Base-by-base conservation (phyloP, 2,329 filamentous ascomycete species). In the Colletotrichum sp. region DNA sequence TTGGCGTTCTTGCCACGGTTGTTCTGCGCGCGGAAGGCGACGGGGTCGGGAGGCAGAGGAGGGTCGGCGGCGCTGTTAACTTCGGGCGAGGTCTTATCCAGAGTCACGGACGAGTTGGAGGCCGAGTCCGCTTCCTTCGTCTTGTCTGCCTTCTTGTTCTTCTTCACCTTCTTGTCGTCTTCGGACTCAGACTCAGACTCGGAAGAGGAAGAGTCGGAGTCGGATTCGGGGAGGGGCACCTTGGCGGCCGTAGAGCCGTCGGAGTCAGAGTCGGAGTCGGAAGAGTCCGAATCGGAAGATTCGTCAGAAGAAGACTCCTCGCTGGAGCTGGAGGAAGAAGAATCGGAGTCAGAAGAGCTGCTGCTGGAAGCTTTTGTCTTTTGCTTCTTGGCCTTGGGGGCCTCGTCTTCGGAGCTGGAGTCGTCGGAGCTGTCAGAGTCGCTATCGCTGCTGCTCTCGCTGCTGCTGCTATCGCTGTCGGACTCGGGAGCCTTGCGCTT, bases 11-110 rank as follows among this genome's bases (percentile, higher is more conserved):
- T 80, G 63, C 75, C 82, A 30, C 83, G 81, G 81, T 86, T 86
- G 84, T 87, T 86, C 16, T 67, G 36, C 71, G 75, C 48, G 78
- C 84, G 85, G 71, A 77, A 67, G 18, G 79, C 58, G 65, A 80
- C 78, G 6, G 89, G 89, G 79, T 90, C 86, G 4, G 90, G 90
- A 15, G 90, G 90, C 61, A 91, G 86, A 34, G 90, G 90, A 0
- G 88, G 87, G 76, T 86, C 83, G 75, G 82, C 80, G 68, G 81
- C 79, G 9, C 85, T 81, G 65, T 79, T 86, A 58, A 87, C 84
- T 43, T 88, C 87, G 74, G 90, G 90, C 12, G 91, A 91, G 69
- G 86, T 86, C 80, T 88, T 87, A 79, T 88, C 88, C 60, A 92
- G 81, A 5, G 91, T 92, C 13, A 85, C 89, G 7, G 87, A 87